Evolutionary conservation across 345 rosid genomes (phyloP), one percentile per base, ranked within the genome.

Genomic region (Lumnitzera racemosa): DNA sequence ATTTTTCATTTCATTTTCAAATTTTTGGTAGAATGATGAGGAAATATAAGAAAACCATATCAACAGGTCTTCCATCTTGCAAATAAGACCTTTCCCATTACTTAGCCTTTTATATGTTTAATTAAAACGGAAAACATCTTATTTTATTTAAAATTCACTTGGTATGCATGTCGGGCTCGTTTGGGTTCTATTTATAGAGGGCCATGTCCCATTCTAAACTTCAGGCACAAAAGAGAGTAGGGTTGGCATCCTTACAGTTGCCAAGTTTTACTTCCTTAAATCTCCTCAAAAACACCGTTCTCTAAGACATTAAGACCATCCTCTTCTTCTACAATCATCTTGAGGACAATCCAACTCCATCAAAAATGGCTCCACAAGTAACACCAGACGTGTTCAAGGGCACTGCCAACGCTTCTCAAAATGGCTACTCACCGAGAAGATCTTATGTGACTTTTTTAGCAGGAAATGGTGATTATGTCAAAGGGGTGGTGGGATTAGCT

Each of bases 391-490:
- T 62, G 8, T 46, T 67, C 29, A 25, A 73, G 12, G 81, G 70
- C 13, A 69, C 74, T 70, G 73, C 65, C n/a, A 57, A 81, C 20
- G 55, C 14, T 20, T 58, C 51, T 17, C 4, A 15, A 14, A 58
- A 55, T 29, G 15, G 43, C 2, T 62, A 72, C 60, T 70, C 68
- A 61, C 63, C 79, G 0, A 69, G 55, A 55, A 78, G 79, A 53
- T 91, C 84, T 11, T 88, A 65, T 46, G 85, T 89, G 20, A 87
- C 95, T 2, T 89, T 89, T 65, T 62, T 89, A 61, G 96, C 96
- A 0, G 91, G 96, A 3, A 67, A 66, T 36, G 96, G 91, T 2
- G 91, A 85, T 62, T 90, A 90, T 15, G 76, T 80, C 31, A 84
- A 90, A 31, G 96, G 95, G 49, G 88, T 84, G 13, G 90, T 83